Conservation (phyloP, 768 basidiomycete genomes). For the Termitomyces bulborhizus region DNA sequence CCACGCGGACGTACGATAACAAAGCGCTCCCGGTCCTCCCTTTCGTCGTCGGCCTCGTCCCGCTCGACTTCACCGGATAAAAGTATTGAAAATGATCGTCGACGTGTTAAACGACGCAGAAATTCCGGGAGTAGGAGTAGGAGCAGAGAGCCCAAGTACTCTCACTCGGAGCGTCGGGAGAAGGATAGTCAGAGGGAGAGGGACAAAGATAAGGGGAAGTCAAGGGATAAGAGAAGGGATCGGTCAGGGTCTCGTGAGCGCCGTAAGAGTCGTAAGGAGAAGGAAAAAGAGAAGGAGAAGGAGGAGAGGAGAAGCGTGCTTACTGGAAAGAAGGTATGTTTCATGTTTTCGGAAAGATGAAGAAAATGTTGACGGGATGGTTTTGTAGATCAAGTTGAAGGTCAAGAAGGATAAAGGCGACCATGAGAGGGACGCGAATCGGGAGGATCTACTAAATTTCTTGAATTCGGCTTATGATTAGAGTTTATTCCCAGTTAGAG, state of each 20-base stretch:
- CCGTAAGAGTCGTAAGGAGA: constrained; percentile 13
- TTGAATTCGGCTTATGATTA: constrained; percentile 17
- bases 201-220: constrained; percentile 5
- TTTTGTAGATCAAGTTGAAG: constrained; percentile 16
- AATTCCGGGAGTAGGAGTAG: constrained; percentile 2
- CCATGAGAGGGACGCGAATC: constrained; percentile 18
- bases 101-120: constrained; percentile 6
- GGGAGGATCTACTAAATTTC: constrained; percentile 15
- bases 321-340: constrained; percentile 17
- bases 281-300: constrained; percentile 11
- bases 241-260: constrained; percentile 11
- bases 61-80: constrained; percentile 4
- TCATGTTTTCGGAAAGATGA: background rate
- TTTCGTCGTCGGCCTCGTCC: constrained; percentile 4
- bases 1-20: background rate
- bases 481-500: background rate
- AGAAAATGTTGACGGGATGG: background rate
- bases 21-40: constrained; percentile 7
- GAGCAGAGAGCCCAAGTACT: background rate
- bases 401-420: constrained; percentile 20
- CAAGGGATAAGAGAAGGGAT: constrained; percentile 8
- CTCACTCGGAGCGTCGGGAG: background rate
- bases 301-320: constrained; percentile 17
- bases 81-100: background rate
- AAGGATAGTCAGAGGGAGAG: background rate